Evolutionary conservation across 169 alveolate genomes (phyloP), one percentile per base, ranked within the genome.

Genomic region (Cryptosporidium viatorum): DNA sequence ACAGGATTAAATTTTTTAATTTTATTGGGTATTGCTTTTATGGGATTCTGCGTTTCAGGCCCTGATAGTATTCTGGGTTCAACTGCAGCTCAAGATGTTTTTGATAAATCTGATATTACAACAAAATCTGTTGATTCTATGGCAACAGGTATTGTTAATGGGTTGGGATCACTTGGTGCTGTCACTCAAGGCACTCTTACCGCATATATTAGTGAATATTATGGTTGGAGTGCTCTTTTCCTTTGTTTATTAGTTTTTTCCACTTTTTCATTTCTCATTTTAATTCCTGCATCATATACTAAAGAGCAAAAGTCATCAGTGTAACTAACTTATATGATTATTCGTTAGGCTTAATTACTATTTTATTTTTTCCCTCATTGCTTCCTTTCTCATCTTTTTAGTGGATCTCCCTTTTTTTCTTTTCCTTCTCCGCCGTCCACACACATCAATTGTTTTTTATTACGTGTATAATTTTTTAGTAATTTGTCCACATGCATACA

Each of bases 121-220:
- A 52, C 43, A 21, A 70, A 75, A 35, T 86, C 84, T 2, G 35
- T 85, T 59, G 89, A 80, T 80, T 75, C 94, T 2, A 71, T 84
- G 41, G 92, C 91, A 35, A 84, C 94, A 21, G 92, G 92, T 5
- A 45, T 92, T 33, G 91, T 92, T 33, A 92, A 92, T 68, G 94
- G 92, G 37, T 50, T 92, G 70, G 94, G 94, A 26, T 84, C 94
- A 21, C 55, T 84, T 23, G 94, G 94, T 7, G 94, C 94, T 31
- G 91, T 92, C 33, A 69, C 75, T 21, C 94, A 92, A 69, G 93
- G 94, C n/a, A 48, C 86, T 14, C 74, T 91, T 16, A 92, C 94
- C 5, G 94, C 94, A 21, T 80, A 73, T 35, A 80, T 92, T 23
- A 74, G 91, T 18, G 94, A 92, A 73, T 52, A 41, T 37, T 86